Conservation (phyloP, 257 asterid genomes). For the Nicotiana undulata region DNA sequence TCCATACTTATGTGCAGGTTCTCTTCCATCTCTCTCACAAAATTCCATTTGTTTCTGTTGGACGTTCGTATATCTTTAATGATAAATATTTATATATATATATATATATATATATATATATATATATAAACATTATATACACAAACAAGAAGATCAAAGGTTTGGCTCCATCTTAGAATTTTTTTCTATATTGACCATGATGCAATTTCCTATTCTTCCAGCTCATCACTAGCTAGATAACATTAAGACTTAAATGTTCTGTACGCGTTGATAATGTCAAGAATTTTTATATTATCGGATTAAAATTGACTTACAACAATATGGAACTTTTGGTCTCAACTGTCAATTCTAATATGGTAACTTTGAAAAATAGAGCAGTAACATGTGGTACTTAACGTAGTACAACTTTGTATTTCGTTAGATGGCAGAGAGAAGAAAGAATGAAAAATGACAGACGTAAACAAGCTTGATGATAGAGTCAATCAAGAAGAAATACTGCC, state of each 20-base stretch:
- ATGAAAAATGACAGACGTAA: neutral
- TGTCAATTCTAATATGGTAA: neutral
- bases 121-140: neutral
- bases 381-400: neutral
- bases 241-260: neutral
- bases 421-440: too few relatives aligned
- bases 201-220: neutral
- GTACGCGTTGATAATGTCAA: neutral
- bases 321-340: too few relatives aligned
- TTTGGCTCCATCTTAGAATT: constrained; percentile 1
- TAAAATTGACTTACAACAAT: neutral
- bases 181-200: neutral
- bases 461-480: neutral
- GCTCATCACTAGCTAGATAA: neutral
- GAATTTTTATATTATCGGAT: neutral
- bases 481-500: neutral
- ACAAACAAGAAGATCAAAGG: neutral
- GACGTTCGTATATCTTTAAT: neutral
- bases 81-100: too few relatives aligned
- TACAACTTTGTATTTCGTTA: neutral
- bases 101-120: too few relatives aligned
- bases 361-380: neutral
- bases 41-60: constrained; percentile 24
- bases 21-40: neutral
- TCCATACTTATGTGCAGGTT: constrained; percentile 6